Percentiles rank a stretch among this genome's conserved stretches.
Evolutionary conservation across 1,139 yeast genomes (phyloP).

Genomic region (Meyerozyma carpophila): DNA sequence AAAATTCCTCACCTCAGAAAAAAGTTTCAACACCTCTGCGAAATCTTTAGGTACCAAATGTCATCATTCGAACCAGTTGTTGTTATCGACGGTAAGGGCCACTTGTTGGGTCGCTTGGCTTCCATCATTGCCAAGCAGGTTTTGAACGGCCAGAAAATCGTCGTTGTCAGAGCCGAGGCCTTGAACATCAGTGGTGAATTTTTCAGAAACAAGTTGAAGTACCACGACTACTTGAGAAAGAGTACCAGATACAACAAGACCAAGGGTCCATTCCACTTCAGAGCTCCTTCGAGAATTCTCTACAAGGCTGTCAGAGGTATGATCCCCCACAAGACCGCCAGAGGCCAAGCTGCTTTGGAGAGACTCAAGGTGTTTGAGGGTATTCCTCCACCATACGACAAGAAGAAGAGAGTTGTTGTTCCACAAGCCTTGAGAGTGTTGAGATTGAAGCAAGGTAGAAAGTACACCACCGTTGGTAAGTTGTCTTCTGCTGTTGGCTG

Average conservation of each 20-base stretch:
- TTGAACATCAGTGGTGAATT: slow-evolving; percentile 99
- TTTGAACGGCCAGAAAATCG: slow-evolving; percentile 96
- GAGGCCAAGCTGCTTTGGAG: slow-evolving; percentile 99
- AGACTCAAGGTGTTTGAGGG: slow-evolving; percentile 99
- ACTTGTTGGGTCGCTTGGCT: slow-evolving; percentile 99
- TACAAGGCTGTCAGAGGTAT: slow-evolving; percentile 99
- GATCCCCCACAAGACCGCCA: slow-evolving; percentile 99
- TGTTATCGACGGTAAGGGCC: slow-evolving; percentile 99
- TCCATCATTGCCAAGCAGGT: slow-evolving; percentile 98
- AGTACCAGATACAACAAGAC: slow-evolving; percentile 98
- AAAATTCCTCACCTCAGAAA: slow-evolving; percentile 1
- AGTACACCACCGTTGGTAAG: slow-evolving; percentile 98
- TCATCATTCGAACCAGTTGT: slow-evolving; percentile 94
- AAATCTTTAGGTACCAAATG: slow-evolving; percentile 38
- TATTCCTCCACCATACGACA: slow-evolving; percentile 99
- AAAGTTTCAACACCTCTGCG: slow-evolving; percentile 1
- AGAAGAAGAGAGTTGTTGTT: slow-evolving; percentile 99
- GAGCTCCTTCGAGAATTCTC: slow-evolving; percentile 99
- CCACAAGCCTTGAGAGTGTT: slow-evolving; percentile 99
- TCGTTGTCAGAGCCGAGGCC: slow-evolving; percentile 96
- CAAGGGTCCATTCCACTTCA: slow-evolving; percentile 99
- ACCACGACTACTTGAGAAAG: slow-evolving; percentile 99
- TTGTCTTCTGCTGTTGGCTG: slow-evolving; percentile 97
- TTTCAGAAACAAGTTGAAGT: slow-evolving; percentile 99
- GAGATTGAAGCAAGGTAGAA: slow-evolving; percentile 99